Evolutionary conservation across 345 rosid genomes (phyloP).

Genomic region (Populus nigra): DNA sequence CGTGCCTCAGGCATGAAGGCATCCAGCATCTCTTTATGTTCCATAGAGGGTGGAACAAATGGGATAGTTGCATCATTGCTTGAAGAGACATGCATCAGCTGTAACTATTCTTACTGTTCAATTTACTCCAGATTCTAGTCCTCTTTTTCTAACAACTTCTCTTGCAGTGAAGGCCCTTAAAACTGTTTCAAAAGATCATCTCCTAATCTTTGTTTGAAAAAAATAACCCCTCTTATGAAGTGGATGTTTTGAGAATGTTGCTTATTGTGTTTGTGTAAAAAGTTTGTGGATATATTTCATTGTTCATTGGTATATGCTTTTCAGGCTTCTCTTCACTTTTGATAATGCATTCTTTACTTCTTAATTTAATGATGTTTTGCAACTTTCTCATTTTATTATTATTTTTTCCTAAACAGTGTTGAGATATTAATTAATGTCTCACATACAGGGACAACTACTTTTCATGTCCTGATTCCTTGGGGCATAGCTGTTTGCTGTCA

Average conservation of each 20-base stretch:
- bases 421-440: background rate
- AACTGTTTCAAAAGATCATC: background rate
- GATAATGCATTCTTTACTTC: background rate
- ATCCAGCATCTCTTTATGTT: background rate
- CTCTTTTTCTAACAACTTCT: background rate
- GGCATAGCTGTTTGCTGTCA: background rate
- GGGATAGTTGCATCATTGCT: constrained; percentile 11
- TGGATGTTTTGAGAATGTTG: background rate
- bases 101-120: background rate
- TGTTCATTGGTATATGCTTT: background rate
- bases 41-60: background rate
- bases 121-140: constrained; percentile 7
- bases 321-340: background rate
- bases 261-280: background rate
- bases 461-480: background rate
- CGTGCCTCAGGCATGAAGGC: constrained; percentile 6
- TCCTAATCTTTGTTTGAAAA: background rate
- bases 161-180: background rate
- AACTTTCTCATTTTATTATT: background rate
- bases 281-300: background rate
- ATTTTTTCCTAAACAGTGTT: background rate
- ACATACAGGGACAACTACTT: background rate
- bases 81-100: constrained; percentile 6
- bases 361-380: background rate
- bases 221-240: background rate